These are phyloP conservation scores for Biscogniauxia sp. DNA, from an alignment of 2,329 filamentous ascomycete genomes.

Conservation along the genomic window DNA sequence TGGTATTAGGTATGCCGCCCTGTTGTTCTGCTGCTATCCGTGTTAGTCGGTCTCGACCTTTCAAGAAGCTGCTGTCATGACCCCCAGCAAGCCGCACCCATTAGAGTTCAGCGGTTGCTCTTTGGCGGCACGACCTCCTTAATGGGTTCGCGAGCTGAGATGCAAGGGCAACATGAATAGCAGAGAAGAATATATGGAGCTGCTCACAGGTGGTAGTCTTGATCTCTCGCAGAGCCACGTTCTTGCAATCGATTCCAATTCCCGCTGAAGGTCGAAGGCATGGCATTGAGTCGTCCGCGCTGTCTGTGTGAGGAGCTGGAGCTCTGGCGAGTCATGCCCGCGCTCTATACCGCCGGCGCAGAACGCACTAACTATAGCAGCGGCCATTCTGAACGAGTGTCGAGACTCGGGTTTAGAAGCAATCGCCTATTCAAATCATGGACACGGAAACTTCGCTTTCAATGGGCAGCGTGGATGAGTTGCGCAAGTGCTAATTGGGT, in stretches of 20 bases:
- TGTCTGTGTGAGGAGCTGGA: constrained; percentile 33
- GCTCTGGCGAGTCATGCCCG: constrained; percentile 37
- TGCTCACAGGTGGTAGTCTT: constrained; percentile 30
- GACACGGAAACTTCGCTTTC: constrained; percentile 38
- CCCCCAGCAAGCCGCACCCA: background rate
- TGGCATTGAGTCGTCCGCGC: constrained; percentile 31
- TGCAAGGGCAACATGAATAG: background rate
- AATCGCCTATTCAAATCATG: constrained; percentile 50
- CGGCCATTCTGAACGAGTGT: constrained; percentile 53
- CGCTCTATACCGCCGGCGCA: constrained; percentile 42
- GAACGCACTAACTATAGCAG: constrained; percentile 46
- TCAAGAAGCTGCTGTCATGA: background rate
- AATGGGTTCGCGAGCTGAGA: background rate
- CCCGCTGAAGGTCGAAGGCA: constrained; percentile 35
- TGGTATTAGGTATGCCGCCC: constrained; percentile 10
- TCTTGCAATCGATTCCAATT: constrained; percentile 39
- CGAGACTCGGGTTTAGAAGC: constrained; percentile 41
- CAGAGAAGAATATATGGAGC: constrained; percentile 4
- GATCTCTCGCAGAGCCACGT: constrained; percentile 37
- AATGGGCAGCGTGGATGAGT: constrained; percentile 18
- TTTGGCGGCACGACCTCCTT: background rate
- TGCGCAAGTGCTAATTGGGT: constrained; percentile 1
- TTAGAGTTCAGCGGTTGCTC: background rate
- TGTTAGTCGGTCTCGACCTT: constrained; percentile 22
- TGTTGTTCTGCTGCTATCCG: constrained; percentile 13